These are phyloP conservation scores for Solanum chacoense DNA, from an alignment of 305 asterid genomes.

Conservation along the genomic window DNA sequence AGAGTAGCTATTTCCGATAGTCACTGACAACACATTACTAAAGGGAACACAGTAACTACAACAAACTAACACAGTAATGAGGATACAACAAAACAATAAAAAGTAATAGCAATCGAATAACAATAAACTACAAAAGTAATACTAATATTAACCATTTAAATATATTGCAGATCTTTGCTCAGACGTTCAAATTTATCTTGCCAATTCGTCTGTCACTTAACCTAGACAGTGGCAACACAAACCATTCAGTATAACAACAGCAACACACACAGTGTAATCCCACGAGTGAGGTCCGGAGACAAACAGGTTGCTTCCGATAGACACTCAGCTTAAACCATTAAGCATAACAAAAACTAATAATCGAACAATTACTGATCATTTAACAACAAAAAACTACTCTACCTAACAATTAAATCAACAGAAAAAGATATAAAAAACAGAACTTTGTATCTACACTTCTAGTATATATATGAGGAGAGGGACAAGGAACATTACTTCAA, in stretches of 20 bases:
- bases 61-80: not conserved
- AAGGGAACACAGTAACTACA: not conserved
- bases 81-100: not conserved
- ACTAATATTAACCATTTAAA: not conserved
- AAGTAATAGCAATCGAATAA: not conserved
- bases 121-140: not conserved
- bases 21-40: not conserved
- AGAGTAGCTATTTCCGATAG: not conserved
- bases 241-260: not conserved
- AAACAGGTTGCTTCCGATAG: no score
- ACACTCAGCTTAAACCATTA: not conserved
- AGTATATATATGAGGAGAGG: not conserved
- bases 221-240: not conserved
- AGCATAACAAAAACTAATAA: not conserved
- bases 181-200: not conserved
- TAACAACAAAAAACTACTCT: not conserved
- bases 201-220: not conserved
- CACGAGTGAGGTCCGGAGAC: not conserved
- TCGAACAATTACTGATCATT: not conserved
- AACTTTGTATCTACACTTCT: not conserved
- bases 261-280: not conserved
- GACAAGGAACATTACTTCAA: conserved; percentile 27
- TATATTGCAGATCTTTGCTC: not conserved
- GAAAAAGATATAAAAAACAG: not conserved
- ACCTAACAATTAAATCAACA: not conserved